Evolutionary conservation across 2,329 filamentous ascomycete species (phyloP), one percentile per base, ranked within the genome.

Genomic region (Aspergillus luchuensis): DNA sequence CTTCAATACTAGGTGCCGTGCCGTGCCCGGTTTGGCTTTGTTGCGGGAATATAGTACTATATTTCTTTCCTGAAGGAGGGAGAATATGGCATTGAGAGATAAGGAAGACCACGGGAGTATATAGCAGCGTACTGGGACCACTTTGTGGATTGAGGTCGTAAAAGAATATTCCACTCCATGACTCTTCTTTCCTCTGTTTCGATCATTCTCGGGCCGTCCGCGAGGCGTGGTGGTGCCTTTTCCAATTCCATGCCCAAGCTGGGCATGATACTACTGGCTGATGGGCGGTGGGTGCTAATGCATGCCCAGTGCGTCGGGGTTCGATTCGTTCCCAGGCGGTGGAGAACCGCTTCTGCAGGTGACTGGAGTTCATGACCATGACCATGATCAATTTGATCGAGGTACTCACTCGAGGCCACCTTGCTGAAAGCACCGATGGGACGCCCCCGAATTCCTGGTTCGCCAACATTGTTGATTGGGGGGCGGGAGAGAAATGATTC

Each of bases 221-320:
- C 45, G 45, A 49, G 45, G 45, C 25, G 41, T 43, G 23, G 41
- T 43, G 23, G 38, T 55, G 28, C 15, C 52, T 45, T 17, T 25
- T 28, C 7, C 25, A n/a, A 55, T 36, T 43, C 36, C 41, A 45
- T 47, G 39, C 53, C 30, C 30, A 17, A 19, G 8, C 25, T 39
- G 23, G 23, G 10, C 30, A 25, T 3, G 5, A 41, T 39, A 36
- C 36, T 33, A 48, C 54, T 55, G 53, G 50, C 45, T 60, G 54
- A 33, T 39, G 48, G 48, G 59, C 58, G 51, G 49, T 50, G 10
- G 52, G 23, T 43, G 59, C 65, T 67, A 66, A 68, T 68, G 66
- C 66, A 68, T 28, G 65, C 60, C 64, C 60, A 64, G 61, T 57
- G 62, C 63, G 53, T 61, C 53, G 53, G 58, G 61, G 61, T 65